These are phyloP conservation scores for Fusarium pseudoanthophilum DNA, from an alignment of 2,329 filamentous ascomycete species.

Conservation along the genomic window DNA sequence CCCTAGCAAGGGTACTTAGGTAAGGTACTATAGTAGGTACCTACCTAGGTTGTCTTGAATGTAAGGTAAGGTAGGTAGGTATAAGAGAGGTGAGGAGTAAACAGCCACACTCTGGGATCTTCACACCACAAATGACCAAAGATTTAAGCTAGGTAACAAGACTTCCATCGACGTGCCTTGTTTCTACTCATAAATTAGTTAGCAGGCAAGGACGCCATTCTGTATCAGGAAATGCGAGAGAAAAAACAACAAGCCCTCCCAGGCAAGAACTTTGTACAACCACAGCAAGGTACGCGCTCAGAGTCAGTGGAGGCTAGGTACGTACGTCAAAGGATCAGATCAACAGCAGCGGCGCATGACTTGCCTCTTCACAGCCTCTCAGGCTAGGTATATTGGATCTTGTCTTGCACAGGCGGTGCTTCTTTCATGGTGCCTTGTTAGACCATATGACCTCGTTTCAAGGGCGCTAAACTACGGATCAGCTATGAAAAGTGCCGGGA, in stretches of 20 bases:
- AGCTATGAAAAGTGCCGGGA: constrained; percentile 31
- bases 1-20: not conserved
- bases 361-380: constrained; percentile 7
- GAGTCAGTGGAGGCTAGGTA: not conserved
- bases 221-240: not conserved
- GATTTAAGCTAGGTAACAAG: constrained; percentile 1
- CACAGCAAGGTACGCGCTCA: not conserved
- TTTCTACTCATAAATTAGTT: not conserved
- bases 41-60: not conserved
- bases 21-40: no score
- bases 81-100: constrained; percentile 13
- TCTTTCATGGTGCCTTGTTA: constrained; percentile 24
- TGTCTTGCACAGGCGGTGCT: constrained; percentile 2
- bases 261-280: not conserved
- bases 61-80: not conserved
- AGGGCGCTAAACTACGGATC: constrained; percentile 34
- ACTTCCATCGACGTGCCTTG: not conserved
- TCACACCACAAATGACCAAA: constrained; percentile 34
- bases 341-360: constrained; percentile 8
- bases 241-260: not conserved
- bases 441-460: constrained; percentile 35
- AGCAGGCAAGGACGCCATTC: not conserved
- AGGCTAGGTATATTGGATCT: constrained; percentile 14
- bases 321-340: constrained; percentile 9
- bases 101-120: constrained; percentile 26